These are phyloP conservation scores for Diutina neorugosa DNA, from an alignment of 1,139 yeast genomes.

Conservation along the genomic window DNA sequence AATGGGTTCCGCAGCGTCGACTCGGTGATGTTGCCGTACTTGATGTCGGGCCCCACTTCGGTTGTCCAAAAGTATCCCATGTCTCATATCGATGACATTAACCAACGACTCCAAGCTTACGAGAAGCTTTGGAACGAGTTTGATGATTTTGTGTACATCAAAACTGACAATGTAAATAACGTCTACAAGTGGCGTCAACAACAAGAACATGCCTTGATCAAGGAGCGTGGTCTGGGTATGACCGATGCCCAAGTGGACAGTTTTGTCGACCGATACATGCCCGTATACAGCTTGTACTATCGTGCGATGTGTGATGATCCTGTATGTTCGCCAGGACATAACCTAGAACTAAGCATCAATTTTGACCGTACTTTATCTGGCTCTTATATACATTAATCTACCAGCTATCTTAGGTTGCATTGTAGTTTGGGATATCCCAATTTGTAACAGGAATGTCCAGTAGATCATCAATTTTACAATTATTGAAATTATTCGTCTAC, in stretches of 20 bases:
- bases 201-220: constrained; percentile 66
- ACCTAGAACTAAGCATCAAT: constrained; percentile 7
- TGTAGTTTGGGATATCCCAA: no score
- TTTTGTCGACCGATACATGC: constrained; percentile 81
- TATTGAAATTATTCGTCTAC: not conserved
- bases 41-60: constrained; percentile 11
- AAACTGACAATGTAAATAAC: constrained; percentile 45
- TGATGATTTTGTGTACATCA: constrained; percentile 50
- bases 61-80: constrained; percentile 15
- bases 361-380: constrained; percentile 4
- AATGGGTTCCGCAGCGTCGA: constrained; percentile 52
- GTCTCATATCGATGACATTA: constrained; percentile 29
- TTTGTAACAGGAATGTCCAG: not conserved
- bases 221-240: constrained; percentile 61
- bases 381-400: not conserved
- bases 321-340: constrained; percentile 5
- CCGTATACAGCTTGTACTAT: constrained; percentile 65
- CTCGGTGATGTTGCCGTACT: constrained; percentile 10
- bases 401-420: no score
- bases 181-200: constrained; percentile 75
- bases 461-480: not conserved
- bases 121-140: constrained; percentile 44
- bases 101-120: constrained; percentile 38
- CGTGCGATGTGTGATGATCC: constrained; percentile 11
- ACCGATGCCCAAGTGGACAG: constrained; percentile 48